A percentile compares a stretch with the other conserved stretches of the same genome.
Evolutionary conservation across 2,329 filamentous ascomycete species (phyloP).

Genomic region (Fusarium napiforme): DNA sequence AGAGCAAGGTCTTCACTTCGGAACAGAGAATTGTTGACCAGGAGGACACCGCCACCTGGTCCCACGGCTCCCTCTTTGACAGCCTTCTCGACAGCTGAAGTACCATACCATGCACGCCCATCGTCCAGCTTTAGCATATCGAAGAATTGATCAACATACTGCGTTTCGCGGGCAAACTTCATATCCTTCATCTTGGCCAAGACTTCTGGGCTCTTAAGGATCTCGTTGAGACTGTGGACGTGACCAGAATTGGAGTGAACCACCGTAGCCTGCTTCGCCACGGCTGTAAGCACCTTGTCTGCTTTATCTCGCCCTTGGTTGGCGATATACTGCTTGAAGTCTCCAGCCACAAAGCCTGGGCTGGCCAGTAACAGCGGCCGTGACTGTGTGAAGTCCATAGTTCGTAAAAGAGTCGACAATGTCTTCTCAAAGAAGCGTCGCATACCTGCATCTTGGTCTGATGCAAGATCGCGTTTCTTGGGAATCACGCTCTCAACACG

Average conservation of each 20-base stretch:
- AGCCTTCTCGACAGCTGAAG: slow-evolving; percentile 81
- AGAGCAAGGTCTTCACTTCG: slow-evolving; percentile 81
- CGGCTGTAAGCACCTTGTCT: slow-evolving; percentile 75
- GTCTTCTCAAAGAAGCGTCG: slow-evolving; percentile 80
- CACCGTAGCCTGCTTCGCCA: slow-evolving; percentile 73
- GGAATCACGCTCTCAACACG: slow-evolving; percentile 72
- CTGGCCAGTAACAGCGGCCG: slow-evolving; percentile 85
- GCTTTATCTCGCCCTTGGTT: slow-evolving; percentile 66
- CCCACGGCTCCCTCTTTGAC: slow-evolving; percentile 90
- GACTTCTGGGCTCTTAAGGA: slow-evolving; percentile 84
- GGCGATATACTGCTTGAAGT: slow-evolving; percentile 79
- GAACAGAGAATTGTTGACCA: slow-evolving; percentile 91
- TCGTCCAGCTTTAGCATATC: slow-evolving; percentile 84
- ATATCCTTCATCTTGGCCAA: slow-evolving; percentile 82
- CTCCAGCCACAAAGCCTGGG: slow-evolving; percentile 85
- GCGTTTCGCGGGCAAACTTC: slow-evolving; percentile 86
- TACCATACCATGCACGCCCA: slow-evolving; percentile 90
- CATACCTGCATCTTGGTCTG: slow-evolving; percentile 77
- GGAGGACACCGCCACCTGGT: slow-evolving; percentile 76
- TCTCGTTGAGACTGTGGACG: slow-evolving; percentile 86
- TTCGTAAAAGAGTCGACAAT: slow-evolving; percentile 78
- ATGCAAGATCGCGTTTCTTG: slow-evolving; percentile 72
- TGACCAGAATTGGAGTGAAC: slow-evolving; percentile 89
- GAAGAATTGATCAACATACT: slow-evolving; percentile 85
- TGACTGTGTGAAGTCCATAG: slow-evolving; percentile 77